phyloP scores from a whole-genome alignment of 1,284 basidiomycete species.

The Fomitopsis palustris region DNA sequence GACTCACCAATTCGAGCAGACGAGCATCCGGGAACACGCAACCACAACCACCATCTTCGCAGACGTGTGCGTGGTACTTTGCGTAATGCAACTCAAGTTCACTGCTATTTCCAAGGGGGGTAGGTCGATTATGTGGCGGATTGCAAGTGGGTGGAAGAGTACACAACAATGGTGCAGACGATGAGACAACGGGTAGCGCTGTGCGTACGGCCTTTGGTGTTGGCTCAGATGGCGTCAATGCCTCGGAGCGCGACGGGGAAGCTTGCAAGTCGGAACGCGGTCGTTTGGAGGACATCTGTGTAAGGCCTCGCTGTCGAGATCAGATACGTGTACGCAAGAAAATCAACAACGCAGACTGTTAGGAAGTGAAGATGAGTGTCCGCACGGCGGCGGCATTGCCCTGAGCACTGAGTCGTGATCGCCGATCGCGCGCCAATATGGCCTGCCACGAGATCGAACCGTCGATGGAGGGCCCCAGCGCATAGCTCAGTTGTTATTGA shows the following conservation, averaged over 20 bases:
- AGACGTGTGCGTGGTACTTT: constrained; percentile 81
- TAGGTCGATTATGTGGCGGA: constrained; percentile 49
- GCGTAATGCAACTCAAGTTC: constrained; percentile 82
- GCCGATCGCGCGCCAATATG: too few relatives aligned
- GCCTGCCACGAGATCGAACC: too few relatives aligned
- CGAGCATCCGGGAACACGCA: constrained; percentile 85
- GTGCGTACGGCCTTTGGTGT: constrained; percentile 11
- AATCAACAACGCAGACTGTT: too few relatives aligned
- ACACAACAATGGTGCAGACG: constrained; percentile 47
- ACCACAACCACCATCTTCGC: constrained; percentile 62
- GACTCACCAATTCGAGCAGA: constrained; percentile 71
- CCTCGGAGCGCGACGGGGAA: neutral
- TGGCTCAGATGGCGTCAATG: constrained; percentile 2
- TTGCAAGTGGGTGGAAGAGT: constrained; percentile 82
- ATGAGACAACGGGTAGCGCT: neutral
- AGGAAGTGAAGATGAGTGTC: too few relatives aligned
- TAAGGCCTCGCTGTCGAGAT: too few relatives aligned
- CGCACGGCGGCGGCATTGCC: too few relatives aligned
- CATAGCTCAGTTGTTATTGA: too few relatives aligned
- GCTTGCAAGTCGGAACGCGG: neutral
- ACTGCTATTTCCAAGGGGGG: constrained; percentile 53
- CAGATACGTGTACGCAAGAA: too few relatives aligned
- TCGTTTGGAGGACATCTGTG: too few relatives aligned
- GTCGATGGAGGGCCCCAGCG: too few relatives aligned
- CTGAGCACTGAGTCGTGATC: too few relatives aligned